Evolutionary conservation across 129 eudicot genomes (phyloP).

Genomic region (Pseudognaphalium luteoalbum): DNA sequence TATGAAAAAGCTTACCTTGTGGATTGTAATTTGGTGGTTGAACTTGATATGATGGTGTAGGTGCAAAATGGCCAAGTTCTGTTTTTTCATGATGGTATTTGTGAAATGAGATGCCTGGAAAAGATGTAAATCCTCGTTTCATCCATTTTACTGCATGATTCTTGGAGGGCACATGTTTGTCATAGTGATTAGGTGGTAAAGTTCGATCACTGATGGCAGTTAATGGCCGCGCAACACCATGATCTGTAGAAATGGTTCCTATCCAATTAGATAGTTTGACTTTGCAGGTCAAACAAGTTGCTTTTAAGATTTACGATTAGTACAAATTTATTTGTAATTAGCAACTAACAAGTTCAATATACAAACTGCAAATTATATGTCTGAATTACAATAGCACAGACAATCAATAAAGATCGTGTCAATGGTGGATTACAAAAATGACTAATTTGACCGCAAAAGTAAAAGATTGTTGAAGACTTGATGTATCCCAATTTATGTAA

Average conservation of each 20-base stretch:
- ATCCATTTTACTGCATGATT: conserved; percentile 36
- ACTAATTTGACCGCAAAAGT: conserved; percentile 15
- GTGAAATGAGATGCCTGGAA: conserved; percentile 32
- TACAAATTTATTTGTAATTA: neutral
- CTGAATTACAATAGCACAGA: neutral
- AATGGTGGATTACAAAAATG: conserved; percentile 10
- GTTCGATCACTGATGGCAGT: conserved; percentile 27
- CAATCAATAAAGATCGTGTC: conserved; percentile 6
- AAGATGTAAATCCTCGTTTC: conserved; percentile 39
- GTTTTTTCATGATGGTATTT: conserved; percentile 47
- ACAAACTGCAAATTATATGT: neutral
- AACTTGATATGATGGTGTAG: conserved; percentile 39
- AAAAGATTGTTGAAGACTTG: neutral
- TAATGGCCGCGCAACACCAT: conserved; percentile 28
- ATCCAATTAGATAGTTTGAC: conserved; percentile 19
- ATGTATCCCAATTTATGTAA: conserved; percentile 7
- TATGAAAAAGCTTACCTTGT: conserved; percentile 44
- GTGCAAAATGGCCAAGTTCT: conserved; percentile 39
- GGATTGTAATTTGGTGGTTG: conserved; percentile 41
- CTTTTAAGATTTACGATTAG: neutral
- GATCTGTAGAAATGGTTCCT: conserved; percentile 28
- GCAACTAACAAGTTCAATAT: neutral
- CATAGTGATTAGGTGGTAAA: conserved; percentile 38
- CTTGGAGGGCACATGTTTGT: conserved; percentile 21
- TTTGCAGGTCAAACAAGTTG: conserved; percentile 23